phyloP scores from a whole-genome alignment of 2,329 filamentous ascomycete genomes.

The Hypoxylon sp. region DNA sequence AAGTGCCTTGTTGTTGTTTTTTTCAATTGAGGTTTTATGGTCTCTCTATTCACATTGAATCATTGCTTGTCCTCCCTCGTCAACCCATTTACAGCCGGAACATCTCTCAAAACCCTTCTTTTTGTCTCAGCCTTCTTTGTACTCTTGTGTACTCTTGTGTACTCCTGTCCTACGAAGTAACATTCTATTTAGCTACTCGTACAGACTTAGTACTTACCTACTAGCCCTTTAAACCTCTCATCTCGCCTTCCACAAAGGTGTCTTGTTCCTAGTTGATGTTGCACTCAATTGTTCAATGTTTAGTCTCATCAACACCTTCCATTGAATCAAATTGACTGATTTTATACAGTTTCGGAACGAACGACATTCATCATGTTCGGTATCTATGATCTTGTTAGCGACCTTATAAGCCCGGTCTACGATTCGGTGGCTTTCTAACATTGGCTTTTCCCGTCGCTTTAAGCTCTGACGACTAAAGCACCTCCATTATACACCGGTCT shows the following conservation, averaged over 20 bases:
- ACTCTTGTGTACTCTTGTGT: constrained; percentile 26
- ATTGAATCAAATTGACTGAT: constrained; percentile 28
- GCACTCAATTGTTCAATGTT: constrained; percentile 25
- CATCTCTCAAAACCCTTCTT: constrained; percentile 17
- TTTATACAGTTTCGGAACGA: constrained; percentile 38
- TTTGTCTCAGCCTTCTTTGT: constrained; percentile 41
- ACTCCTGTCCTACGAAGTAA: constrained; percentile 7
- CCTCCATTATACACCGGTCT: constrained; percentile 20
- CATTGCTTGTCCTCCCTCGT: constrained; percentile 6
- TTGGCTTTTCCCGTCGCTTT: constrained; percentile 29
- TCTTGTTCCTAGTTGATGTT: constrained; percentile 18
- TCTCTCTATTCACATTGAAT: not conserved
- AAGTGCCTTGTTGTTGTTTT: not conserved
- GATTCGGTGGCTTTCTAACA: constrained; percentile 47
- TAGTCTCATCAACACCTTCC: constrained; percentile 31
- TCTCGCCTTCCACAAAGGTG: constrained; percentile 35
- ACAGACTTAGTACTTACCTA: constrained; percentile 7
- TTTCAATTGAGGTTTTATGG: constrained; percentile 3
- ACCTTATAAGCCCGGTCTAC: constrained; percentile 49
- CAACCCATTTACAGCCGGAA: constrained; percentile 4
- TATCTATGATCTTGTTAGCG: constrained; percentile 40
- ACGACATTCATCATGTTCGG: constrained; percentile 47
- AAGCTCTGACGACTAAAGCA: constrained; percentile 22
- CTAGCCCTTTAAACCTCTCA: constrained; percentile 20
- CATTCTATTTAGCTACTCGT: constrained; percentile 8